phyloP scores from a whole-genome alignment of 1,284 basidiomycete species.

The Trichosporon ovoides region DNA sequence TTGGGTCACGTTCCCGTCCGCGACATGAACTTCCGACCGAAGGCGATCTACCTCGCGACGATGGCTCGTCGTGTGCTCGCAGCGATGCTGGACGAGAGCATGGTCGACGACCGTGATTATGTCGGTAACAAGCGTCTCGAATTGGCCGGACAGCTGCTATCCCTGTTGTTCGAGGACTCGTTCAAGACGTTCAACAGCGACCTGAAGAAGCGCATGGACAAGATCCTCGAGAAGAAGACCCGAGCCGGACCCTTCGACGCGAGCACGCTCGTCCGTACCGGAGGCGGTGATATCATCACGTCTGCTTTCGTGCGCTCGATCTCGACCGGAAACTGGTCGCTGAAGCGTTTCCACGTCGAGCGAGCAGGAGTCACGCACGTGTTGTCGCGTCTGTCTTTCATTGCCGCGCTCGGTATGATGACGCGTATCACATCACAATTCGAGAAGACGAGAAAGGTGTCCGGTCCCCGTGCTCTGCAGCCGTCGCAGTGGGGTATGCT shows the following conservation, averaged over 20 bases:
- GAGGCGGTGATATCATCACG: constrained; percentile 74
- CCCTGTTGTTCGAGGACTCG: constrained; percentile 92
- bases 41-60: constrained; percentile 95
- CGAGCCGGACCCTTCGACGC: constrained; percentile 95
- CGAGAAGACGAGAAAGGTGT: constrained; percentile 98
- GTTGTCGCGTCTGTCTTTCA: constrained; percentile 88
- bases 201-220: constrained; percentile 93
- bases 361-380: constrained; percentile 98
- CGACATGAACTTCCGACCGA: constrained; percentile 84
- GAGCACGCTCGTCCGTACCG: constrained; percentile 55
- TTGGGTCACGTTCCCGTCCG: constrained; percentile 93
- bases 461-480: constrained; percentile 92
- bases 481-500: constrained; percentile 99
- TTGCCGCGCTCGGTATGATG: constrained; percentile 99
- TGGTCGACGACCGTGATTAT: constrained; percentile 98
- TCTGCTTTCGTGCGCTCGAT: constrained; percentile 96
- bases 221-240: constrained; percentile 93
- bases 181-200: constrained; percentile 99
- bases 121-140: constrained; percentile 99
- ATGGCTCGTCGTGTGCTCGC: constrained; percentile 96
- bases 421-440: constrained; percentile 98
- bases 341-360: constrained; percentile 99
- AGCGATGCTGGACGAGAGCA: constrained; percentile 93
- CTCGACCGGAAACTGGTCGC: constrained; percentile 97
- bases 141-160: constrained; percentile 91